phyloP scores from a whole-genome alignment of 192 early-diverging fungal species.

The Dispira parvispora region DNA sequence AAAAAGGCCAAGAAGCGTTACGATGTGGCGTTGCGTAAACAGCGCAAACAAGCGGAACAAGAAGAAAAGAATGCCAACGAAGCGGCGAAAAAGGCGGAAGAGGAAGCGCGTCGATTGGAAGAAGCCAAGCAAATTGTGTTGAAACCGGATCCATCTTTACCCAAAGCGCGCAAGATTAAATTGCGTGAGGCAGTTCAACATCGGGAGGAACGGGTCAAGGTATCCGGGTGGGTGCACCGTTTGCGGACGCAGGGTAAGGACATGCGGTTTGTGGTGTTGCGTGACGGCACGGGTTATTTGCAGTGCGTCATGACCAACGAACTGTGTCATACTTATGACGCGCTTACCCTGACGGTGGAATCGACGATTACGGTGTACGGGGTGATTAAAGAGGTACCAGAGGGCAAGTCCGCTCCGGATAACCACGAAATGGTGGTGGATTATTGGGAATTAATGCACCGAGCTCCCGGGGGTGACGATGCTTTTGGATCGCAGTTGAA shows the following conservation, averaged over 20 bases:
- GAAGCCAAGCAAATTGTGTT: constrained; percentile 72
- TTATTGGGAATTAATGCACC: constrained; percentile 87
- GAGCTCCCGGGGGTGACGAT: constrained; percentile 87
- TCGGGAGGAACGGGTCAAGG: constrained; percentile 63
- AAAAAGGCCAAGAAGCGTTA: constrained; percentile 80
- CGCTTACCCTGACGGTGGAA: constrained; percentile 79
- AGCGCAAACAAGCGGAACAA: constrained; percentile 54
- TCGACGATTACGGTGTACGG: constrained; percentile 86
- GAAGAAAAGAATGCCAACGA: constrained; percentile 17
- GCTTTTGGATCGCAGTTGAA: constrained; percentile 83
- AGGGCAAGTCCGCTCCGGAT: constrained; percentile 90
- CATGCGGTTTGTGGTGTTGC: constrained; percentile 87
- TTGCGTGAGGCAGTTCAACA: constrained; percentile 41
- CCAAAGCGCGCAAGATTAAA: constrained; percentile 64
- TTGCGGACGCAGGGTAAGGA: constrained; percentile 91
- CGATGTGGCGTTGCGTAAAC: constrained; percentile 48
- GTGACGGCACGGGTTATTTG: constrained; percentile 87
- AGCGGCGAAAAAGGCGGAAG: constrained; percentile 35
- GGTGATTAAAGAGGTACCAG: constrained; percentile 70
- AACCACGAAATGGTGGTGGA: constrained; percentile 90
- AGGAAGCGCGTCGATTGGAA: constrained; percentile 61
- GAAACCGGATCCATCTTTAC: constrained; percentile 50
- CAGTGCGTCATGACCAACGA: constrained; percentile 82
- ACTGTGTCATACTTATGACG: constrained; percentile 90
- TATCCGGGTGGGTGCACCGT: constrained; percentile 93